These are phyloP conservation scores for Picea sitchensis DNA, from an alignment of 75 land plant genomes.

Conservation along the genomic window DNA sequence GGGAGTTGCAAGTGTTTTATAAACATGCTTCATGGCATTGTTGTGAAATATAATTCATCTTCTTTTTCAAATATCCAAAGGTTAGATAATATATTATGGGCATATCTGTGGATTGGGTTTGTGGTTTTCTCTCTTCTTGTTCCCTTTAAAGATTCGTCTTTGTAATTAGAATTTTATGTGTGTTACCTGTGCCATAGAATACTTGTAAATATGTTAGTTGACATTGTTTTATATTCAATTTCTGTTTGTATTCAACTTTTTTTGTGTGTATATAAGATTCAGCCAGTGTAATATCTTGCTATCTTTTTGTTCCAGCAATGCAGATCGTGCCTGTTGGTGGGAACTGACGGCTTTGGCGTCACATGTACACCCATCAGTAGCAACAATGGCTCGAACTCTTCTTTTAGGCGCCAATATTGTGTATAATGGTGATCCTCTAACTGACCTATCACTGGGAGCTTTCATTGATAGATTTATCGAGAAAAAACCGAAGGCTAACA, in stretches of 20 bases:
- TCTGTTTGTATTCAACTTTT: neutral
- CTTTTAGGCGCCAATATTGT: slow-evolving; percentile 80
- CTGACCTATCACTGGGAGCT: slow-evolving; percentile 74
- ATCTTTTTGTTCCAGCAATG: slow-evolving; percentile 54
- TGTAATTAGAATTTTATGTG: neutral
- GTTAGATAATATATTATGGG: neutral
- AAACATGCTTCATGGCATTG: neutral
- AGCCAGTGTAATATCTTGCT: neutral
- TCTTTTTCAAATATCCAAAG: neutral
- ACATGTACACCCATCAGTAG: slow-evolving; percentile 95
- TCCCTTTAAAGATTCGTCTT: neutral
- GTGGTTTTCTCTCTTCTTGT: neutral
- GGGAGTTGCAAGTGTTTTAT: neutral
- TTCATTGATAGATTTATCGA: slow-evolving; percentile 95
- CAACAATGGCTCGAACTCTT: slow-evolving; percentile 85
- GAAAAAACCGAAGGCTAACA: slow-evolving; percentile 82
- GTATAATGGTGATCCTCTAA: slow-evolving; percentile 88
- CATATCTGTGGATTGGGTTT: neutral
- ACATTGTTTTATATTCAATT: neutral
- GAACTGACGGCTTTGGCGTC: slow-evolving; percentile 79
- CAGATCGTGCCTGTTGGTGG: slow-evolving; percentile 92
- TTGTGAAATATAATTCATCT: neutral
- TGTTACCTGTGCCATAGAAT: neutral
- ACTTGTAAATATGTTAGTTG: neutral
- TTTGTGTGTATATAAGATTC: neutral